Evolutionary conservation across 2,329 filamentous ascomycete genomes (phyloP).

Genomic region (Claviceps digitariae): DNA sequence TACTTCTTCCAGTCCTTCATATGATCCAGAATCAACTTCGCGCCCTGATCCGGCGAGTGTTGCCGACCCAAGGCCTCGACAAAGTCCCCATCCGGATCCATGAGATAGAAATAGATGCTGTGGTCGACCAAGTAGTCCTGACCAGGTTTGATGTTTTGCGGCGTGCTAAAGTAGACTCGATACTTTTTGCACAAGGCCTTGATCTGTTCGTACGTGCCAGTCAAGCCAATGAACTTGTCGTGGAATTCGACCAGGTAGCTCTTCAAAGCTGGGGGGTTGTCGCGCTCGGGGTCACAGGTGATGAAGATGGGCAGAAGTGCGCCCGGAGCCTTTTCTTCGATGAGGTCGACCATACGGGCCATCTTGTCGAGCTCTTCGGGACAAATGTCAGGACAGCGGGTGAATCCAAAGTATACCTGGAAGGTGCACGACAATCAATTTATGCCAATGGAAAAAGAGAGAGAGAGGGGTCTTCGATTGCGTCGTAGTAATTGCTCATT

Average conservation of each 20-base stretch:
- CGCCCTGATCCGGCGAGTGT: constrained; percentile 77
- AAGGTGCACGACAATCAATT: neutral
- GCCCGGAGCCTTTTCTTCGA: constrained; percentile 36
- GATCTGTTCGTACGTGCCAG: constrained; percentile 85
- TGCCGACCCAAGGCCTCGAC: constrained; percentile 93
- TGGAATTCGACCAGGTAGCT: constrained; percentile 88
- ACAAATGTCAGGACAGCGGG: constrained; percentile 96
- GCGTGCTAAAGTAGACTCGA: constrained; percentile 93
- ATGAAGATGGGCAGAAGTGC: constrained; percentile 74
- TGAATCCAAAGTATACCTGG: constrained; percentile 95
- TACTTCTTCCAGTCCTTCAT: constrained; percentile 45
- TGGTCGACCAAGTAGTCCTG: constrained; percentile 98
- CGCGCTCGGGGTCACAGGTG: constrained; percentile 86
- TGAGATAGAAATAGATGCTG: constrained; percentile 98
- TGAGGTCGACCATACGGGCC: constrained; percentile 80
- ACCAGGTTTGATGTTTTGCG: constrained; percentile 72
- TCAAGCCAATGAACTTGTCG: constrained; percentile 70
- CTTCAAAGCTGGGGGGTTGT: constrained; percentile 74
- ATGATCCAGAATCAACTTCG: constrained; percentile 73
- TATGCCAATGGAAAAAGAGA: neutral
- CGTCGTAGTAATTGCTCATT: neutral
- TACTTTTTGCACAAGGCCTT: constrained; percentile 93
- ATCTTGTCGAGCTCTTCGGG: constrained; percentile 99
- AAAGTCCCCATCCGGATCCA: constrained; percentile 97
- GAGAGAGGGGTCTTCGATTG: neutral